A percentile compares a stretch with the other conserved stretches of the same genome.
These are phyloP conservation scores for Hanseniaspora uvarum DNA, from an alignment of 1,139 yeast species.

Conservation along the genomic window DNA sequence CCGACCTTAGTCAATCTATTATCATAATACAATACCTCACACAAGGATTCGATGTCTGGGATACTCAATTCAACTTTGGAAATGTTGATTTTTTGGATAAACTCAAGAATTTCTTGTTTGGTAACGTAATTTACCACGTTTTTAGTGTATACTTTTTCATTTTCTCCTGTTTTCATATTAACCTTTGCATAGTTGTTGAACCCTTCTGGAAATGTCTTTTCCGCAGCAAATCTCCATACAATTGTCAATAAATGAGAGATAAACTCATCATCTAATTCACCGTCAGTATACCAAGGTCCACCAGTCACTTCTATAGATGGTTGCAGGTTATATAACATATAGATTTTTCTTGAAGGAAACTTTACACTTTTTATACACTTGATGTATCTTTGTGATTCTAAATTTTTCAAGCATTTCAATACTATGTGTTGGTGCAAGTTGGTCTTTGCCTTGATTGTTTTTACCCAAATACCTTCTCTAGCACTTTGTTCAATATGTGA, in stretches of 20 bases:
- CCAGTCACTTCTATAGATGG: conserved; percentile 96
- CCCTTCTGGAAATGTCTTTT: conserved; percentile 64
- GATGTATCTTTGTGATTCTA: conserved; percentile 76
- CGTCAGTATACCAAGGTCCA: conserved; percentile 98
- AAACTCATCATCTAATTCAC: conserved; percentile 87
- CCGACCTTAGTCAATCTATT: conserved; percentile 65
- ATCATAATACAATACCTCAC: conserved; percentile 81
- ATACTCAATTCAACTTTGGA: conserved; percentile 71
- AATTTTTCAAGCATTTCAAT: conserved; percentile 65
- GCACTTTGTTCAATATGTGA: conserved; percentile 86
- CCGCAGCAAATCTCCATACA: conserved; percentile 77
- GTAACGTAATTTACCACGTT: conserved; percentile 56
- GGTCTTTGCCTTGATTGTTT: conserved; percentile 80
- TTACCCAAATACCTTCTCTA: conserved; percentile 94
- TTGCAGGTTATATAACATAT: conserved; percentile 85
- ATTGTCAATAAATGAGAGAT: conserved; percentile 74
- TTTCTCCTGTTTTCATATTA: conserved; percentile 20
- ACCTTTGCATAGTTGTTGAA: conserved; percentile 34
- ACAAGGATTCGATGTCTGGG: conserved; percentile 66
- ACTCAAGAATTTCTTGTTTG: conserved; percentile 60
- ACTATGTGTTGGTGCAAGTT: conserved; percentile 91
- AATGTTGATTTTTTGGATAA: conserved; percentile 63
- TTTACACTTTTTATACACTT: conserved; percentile 87
- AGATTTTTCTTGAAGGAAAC: conserved; percentile 91
- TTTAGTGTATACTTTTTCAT: conserved; percentile 40